Evolutionary conservation across 148 eudicot genomes (phyloP), one percentile per base, ranked within the genome.

Genomic region (Rhododendron ovatum): DNA sequence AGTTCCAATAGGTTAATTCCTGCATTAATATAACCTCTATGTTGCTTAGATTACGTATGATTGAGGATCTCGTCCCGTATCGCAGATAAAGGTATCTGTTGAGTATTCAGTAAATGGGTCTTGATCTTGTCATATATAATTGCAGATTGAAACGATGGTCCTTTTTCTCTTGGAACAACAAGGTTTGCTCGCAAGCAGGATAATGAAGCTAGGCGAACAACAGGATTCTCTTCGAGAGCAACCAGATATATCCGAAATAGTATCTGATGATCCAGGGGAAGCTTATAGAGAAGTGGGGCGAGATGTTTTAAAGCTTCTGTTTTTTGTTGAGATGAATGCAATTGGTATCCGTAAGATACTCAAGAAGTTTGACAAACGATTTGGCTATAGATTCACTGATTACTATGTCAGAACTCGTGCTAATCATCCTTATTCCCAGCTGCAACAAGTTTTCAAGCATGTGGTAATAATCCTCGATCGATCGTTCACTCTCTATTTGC

Each of bases 321-420:
- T 82, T 85, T 96, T 96, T 89, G 91, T 94, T 81, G 98, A 96
- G 89, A 89, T 94, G 39, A 96, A 96, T 88, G 98, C 98, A 77
- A 91, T 94, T 85, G 98, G 98, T 81, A 90, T 96, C 71, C 90
- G 98, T 81, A 96, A 96, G 91, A 96, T 96, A 90, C 93, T 96
- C 33, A 96, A 96, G 92, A 96, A 96, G 90, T 92, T 95, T 87
- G 98, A 96, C 86, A 96, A 96, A 89, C 93, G 98, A 37, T 92
- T 96, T 83, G 93, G 98, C 28, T 94, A 92, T 83, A 89, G 87
- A 83, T 96, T 96, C 90, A 92, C 98, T 75, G 92, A 96, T 88
- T 93, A 96, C 91, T 96, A 96, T 83, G 98, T 96, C 80, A 93
- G 94, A 89, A 94, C 98, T 67, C 98, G 98, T 80, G 96, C 98